A percentile compares a stretch with the other conserved stretches of the same genome.
Conservation (phyloP, 331 rosid species). For the Pyrus hybrid region DNA sequence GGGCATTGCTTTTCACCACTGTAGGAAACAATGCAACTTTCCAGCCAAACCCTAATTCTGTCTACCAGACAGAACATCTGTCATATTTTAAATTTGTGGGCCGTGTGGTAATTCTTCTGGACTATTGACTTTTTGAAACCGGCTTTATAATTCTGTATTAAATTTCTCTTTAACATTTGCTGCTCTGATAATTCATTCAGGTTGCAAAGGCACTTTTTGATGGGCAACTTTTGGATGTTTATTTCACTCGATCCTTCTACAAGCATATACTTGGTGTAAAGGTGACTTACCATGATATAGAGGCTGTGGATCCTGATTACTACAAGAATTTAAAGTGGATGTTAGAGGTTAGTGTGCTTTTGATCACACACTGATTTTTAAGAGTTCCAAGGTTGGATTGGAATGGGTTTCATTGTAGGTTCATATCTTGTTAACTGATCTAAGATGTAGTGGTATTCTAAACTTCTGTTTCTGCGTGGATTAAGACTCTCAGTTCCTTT, state of each 20-base stretch:
- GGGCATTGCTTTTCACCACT: constrained; percentile 91
- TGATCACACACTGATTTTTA: not conserved
- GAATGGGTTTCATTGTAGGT: not conserved
- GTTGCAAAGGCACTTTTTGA: constrained; percentile 98
- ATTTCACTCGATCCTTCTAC: constrained; percentile 97
- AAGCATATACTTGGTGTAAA: constrained; percentile 94
- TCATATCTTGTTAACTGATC: not conserved
- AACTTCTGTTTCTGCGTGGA: constrained; percentile 9
- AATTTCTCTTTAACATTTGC: not conserved
- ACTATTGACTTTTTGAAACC: not conserved
- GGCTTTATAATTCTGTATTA: not conserved
- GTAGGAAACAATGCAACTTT: constrained; percentile 96
- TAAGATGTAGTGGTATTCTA: not conserved
- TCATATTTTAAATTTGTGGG: constrained; percentile 98
- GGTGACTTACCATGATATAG: constrained; percentile 99
- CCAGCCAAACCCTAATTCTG: constrained; percentile 99
- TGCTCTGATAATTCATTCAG: constrained; percentile 36
- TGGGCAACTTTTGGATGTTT: constrained; percentile 96
- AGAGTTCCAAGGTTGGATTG: not conserved
- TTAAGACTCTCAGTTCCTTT: not conserved
- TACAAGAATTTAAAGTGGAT: constrained; percentile 98
- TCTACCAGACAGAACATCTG: constrained; percentile 95
- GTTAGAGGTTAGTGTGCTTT: constrained; percentile 68
- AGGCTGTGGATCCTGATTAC: constrained; percentile 98
- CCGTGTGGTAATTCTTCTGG: constrained; percentile 71